Conservation (phyloP, 2,329 filamentous ascomycete species). For the Sporothrix brunneoviolacea region DNA sequence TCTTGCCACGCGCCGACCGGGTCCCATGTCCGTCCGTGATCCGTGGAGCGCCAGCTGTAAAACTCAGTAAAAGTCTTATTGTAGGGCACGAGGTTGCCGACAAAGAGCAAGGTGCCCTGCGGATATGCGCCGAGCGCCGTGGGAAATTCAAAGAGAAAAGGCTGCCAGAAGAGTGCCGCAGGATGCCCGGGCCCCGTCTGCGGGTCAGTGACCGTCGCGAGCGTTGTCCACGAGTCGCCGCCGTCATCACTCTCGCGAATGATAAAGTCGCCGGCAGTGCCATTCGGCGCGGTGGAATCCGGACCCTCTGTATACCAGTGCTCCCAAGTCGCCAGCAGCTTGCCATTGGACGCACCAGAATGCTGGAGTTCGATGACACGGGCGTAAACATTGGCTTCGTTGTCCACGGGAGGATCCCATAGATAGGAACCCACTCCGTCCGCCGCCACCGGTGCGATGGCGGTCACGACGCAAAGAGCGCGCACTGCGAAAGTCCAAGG, state of each 20-base stretch:
- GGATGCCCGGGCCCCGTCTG: background rate
- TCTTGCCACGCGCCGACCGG: background rate
- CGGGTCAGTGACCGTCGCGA: background rate
- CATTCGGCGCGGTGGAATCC: background rate
- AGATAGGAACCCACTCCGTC: background rate
- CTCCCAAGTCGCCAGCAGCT: background rate
- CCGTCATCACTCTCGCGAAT: background rate
- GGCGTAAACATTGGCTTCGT: conserved; percentile 5
- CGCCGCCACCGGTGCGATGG: background rate
- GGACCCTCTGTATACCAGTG: background rate
- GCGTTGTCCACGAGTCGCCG: background rate
- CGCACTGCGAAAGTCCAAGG: too few species aligned
- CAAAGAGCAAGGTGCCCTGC: background rate
- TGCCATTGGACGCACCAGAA: background rate
- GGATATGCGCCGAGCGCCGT: background rate
- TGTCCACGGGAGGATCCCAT: conserved; percentile 6
- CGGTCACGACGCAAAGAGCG: too few species aligned
- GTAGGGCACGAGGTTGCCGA: conserved; percentile 1
- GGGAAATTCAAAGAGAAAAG: conserved; percentile 1
- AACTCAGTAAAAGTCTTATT: background rate
- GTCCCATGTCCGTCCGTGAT: conserved; percentile 1
- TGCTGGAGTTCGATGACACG: conserved; percentile 3
- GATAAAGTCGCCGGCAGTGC: background rate
- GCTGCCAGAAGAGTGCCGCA: background rate
- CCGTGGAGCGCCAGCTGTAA: conserved; percentile 1